Evolutionary conservation across 805 yeast genomes (phyloP).

Genomic region (Kluyveromyces nonfermentans): DNA sequence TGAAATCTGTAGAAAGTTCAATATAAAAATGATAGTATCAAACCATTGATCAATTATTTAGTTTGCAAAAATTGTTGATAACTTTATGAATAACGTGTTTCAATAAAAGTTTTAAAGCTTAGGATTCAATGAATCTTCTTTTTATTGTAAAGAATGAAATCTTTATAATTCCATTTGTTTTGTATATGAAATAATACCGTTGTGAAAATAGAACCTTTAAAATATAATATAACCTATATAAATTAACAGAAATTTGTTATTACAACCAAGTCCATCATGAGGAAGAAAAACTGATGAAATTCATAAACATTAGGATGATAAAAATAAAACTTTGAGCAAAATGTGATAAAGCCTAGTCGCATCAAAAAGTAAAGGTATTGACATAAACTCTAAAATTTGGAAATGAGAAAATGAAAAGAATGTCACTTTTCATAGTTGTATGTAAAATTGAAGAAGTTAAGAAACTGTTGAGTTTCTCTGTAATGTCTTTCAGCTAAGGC

Average conservation of each 20-base stretch:
- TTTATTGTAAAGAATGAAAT: too few relatives aligned
- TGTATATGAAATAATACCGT: neutral
- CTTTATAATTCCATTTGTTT: too few relatives aligned
- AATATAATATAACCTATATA: neutral
- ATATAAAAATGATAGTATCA: too few relatives aligned
- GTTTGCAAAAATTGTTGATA: too few relatives aligned
- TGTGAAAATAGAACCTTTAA: neutral
- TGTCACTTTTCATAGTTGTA: constrained; percentile 5
- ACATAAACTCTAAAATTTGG: too few relatives aligned
- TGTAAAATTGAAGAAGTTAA: constrained; percentile 22
- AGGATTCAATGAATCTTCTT: too few relatives aligned
- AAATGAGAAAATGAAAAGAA: neutral
- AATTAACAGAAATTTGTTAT: neutral
- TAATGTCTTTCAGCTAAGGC: constrained; percentile 17
- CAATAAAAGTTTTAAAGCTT: too few relatives aligned
- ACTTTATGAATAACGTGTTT: too few relatives aligned
- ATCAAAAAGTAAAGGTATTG: neutral
- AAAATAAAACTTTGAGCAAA: neutral
- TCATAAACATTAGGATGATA: neutral
- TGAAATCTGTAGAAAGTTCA: neutral
- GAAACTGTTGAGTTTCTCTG: constrained; percentile 23
- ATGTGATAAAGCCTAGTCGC: neutral
- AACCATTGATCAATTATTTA: too few relatives aligned
- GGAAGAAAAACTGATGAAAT: neutral
- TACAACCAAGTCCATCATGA: neutral